Base-by-base conservation (phyloP, 2,329 filamentous ascomycete species). In the Rutstroemia sp. region DNA sequence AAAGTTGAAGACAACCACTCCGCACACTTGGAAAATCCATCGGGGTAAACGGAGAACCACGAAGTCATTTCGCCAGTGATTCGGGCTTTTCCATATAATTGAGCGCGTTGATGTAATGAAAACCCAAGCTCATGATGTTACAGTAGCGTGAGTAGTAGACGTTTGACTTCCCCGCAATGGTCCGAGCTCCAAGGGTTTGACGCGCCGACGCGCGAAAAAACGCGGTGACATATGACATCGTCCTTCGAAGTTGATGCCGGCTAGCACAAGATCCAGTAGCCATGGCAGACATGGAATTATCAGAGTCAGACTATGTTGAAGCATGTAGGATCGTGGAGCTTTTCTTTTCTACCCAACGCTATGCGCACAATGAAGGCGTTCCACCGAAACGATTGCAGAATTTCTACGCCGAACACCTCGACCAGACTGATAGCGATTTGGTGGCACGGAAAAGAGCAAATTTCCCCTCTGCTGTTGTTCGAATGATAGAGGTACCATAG, bases 191-290 rank as follows among this genome's bases (percentile, higher is more conserved):
- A 21, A 14, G 18, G 18, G 10, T 21, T 23, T 10, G 19, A 46
- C 19, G 42, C 48, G 30, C 44, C 23, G 49, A 54, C 18, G 37
- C 51, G 42, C 51, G 30, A 53, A 45, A 50, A 42, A 42, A 34
- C 52, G 42, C 52, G 52, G 12, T 27, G 6, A 14, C 52, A 55
- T 25, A 38, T 55, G 52, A 55, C 46, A 37, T 44, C 9, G 7
- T 16, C n/a, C 25, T 25, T 25, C 41, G 19, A 19, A 23, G 18
- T 21, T 19, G 19, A 18, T 18, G 10, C 27, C 6, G 44, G 14
- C 18, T 9, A 14, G 7, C 4, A 19, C 25, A 41, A 27, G 23
- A 2, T 18, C 47, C n/a, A 38, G 6, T 23, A 55, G 42, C 10
- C 16, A 55, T 55, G 52, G 38, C 45, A 8, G 45, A 49, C 18